phyloP scores from a whole-genome alignment of 345 rosid genomes.

The Eucalyptus fibrosa region DNA sequence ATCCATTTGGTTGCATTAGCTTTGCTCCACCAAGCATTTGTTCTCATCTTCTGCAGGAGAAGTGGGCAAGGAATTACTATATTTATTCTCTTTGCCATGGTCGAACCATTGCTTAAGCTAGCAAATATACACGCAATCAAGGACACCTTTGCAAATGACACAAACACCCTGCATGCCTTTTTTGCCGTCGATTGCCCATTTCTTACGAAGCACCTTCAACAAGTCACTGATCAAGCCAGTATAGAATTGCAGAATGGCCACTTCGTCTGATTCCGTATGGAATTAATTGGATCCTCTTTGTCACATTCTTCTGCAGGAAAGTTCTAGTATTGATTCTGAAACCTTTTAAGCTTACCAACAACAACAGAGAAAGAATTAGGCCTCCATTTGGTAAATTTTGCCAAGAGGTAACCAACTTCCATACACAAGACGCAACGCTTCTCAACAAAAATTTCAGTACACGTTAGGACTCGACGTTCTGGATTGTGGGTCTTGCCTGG shows the following conservation, averaged over 20 bases:
- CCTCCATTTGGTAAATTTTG: not conserved
- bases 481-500: not conserved
- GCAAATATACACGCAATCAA: not conserved
- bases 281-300: not conserved
- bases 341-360: not conserved
- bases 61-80: not conserved
- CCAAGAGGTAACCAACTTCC: not conserved
- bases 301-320: not conserved
- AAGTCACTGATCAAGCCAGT: not conserved
- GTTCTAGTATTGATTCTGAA: not conserved
- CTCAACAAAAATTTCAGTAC: not conserved
- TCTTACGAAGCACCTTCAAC: not conserved
- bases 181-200: not conserved
- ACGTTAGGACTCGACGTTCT: not conserved
- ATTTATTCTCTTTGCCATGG: not conserved
- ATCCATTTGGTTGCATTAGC: not conserved
- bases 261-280: not conserved
- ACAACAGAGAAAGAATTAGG: not conserved
- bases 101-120: not conserved
- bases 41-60: not conserved
- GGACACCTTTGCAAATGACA: not conserved
- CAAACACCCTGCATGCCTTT: not conserved
- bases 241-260: not conserved
- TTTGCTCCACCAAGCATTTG: not conserved
- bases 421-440: not conserved